Evolutionary conservation across 345 rosid species (phyloP).

Genomic region (Anacardium occidentale): DNA sequence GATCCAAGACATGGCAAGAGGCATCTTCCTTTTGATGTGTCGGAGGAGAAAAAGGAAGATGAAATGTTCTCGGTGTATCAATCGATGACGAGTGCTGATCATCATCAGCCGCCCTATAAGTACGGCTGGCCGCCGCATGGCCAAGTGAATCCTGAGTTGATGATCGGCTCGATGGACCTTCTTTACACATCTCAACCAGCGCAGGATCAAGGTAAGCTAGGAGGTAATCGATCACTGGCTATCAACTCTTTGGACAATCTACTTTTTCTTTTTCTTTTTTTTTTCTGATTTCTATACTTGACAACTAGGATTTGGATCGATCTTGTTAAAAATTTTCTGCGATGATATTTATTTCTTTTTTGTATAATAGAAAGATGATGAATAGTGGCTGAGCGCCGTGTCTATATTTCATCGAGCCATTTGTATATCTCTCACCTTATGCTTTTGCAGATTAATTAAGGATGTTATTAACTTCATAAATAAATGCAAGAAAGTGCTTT

Average conservation of each 20-base stretch:
- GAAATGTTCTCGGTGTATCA: neutral
- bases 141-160: neutral
- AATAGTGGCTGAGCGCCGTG: neutral
- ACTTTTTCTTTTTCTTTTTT: too few relatives aligned
- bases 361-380: neutral
- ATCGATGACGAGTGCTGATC: neutral
- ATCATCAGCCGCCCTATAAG: neutral
- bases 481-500: neutral
- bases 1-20: conserved; percentile 32
- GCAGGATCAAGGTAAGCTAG: conserved; percentile 18
- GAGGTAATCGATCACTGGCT: too few relatives aligned
- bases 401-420: neutral
- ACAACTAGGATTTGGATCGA: too few relatives aligned
- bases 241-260: neutral
- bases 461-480: too few relatives aligned
- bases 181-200: conserved; percentile 8
- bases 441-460: neutral
- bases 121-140: neutral
- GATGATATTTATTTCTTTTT: neutral
- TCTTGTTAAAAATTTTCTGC: neutral
- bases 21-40: conserved; percentile 28
- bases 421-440: neutral
- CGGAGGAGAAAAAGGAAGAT: conserved; percentile 22
- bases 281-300: neutral
- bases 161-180: too few relatives aligned